Evolutionary conservation across 2,329 filamentous ascomycete genomes (phyloP).

Genomic region (Microcyclosporella mali): DNA sequence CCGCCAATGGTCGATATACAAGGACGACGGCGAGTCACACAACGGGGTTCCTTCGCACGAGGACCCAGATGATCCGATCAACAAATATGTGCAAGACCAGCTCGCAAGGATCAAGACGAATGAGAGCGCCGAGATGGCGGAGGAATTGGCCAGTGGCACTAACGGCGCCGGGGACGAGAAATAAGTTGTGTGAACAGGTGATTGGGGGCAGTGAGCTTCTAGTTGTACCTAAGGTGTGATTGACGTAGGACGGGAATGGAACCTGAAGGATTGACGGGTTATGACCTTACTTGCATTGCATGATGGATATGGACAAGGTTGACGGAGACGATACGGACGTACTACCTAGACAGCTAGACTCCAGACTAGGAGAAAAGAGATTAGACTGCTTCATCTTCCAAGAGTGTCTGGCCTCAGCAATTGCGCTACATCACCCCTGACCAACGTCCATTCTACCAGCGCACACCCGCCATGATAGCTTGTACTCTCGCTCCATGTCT

Average conservation of each 20-base stretch:
- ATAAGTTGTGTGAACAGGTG: not conserved
- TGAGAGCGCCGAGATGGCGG: slow-evolving; percentile 48
- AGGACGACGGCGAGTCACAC: slow-evolving; percentile 45
- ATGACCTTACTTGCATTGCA: no score
- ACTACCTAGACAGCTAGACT: no score
- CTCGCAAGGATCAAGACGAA: slow-evolving; percentile 64
- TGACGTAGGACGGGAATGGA: not conserved
- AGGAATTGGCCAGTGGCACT: slow-evolving; percentile 57
- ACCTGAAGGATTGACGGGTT: no score
- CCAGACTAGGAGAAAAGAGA: no score
- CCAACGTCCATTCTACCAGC: no score
- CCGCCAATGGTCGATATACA: slow-evolving; percentile 45
- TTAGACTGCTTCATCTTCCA: no score
- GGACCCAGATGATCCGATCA: slow-evolving; percentile 56
- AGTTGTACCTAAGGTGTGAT: slow-evolving; percentile 4
- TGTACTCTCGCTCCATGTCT: no score
- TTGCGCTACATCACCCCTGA: no score
- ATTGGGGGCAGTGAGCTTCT: not conserved
- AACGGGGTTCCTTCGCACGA: slow-evolving; percentile 26
- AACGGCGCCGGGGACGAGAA: slow-evolving; percentile 23
- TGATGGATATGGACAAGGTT: no score
- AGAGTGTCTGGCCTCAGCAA: no score
- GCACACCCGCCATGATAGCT: no score
- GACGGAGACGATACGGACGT: no score
- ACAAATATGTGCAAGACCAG: slow-evolving; percentile 76